Evolutionary conservation across 2,329 filamentous ascomycete species (phyloP), one percentile per base, ranked within the genome.

Genomic region (Acrodontium crateriforme): DNA sequence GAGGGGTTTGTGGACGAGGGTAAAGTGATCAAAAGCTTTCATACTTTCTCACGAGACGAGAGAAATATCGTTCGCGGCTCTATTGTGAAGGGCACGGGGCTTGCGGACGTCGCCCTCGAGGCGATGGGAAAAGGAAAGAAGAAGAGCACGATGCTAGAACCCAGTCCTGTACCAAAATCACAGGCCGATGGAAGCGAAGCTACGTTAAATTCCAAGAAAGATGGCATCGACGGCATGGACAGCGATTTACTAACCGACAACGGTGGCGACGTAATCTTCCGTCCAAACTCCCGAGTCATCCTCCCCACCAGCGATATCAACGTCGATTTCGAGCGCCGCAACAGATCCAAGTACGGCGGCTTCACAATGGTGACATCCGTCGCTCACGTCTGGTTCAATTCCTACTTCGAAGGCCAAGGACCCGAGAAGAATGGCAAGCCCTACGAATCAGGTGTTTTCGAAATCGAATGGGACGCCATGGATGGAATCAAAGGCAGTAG

Each of bases 371-470:
- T 94, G 3, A 93, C 87, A 0, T 76, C 85, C 0, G 76, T 95
- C 7, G 85, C 85, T 0, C 87, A 95, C 46, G 81, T 93, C 10
- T 98, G 89, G 89, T 93, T 94, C 63, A 98, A 98, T 47, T 65
- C 75, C 2, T 95, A 75, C 55, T 95, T 95, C 45, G 89, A 95
- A 56, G 84, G 85, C 24, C 61, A 70, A 12, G 78, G 79, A 0
- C 74, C 78, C 0, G 78, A 84, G 46, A 64, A 74, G 22, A 54
- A 60, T 16, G 81, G 79, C 14, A 58, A 63, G 10, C 64, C 81
- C 0, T 67, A 78, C 26, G 67, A 75, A 23, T 79, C 68, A 7
- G 87, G 76, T 7, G 63, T 78, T 5, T 81, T 79, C 47, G 70
- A 75, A 36, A 72, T 74, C 15, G 66, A 71, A n/a, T 82, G 75